phyloP scores from a whole-genome alignment of 2,329 filamentous ascomycete genomes.

The Madurella fahalii region DNA sequence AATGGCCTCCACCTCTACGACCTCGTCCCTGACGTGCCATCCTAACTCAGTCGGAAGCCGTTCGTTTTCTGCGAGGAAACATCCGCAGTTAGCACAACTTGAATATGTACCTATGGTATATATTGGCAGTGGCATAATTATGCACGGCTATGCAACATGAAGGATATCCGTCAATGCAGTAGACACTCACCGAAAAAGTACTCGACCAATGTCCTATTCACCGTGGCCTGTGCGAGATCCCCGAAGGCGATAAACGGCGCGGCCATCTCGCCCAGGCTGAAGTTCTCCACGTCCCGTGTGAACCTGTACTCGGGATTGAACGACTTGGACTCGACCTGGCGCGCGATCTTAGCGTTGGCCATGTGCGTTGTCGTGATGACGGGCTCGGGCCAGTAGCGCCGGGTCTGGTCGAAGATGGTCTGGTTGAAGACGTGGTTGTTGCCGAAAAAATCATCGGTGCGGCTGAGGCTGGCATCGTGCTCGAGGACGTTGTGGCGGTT shows the following conservation, averaged over 20 bases:
- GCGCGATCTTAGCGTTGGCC: too few species aligned
- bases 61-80: slow-evolving; percentile 8
- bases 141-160: too few species aligned
- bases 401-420: too few species aligned
- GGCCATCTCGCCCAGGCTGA: slow-evolving; percentile 12
- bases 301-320: slow-evolving; percentile 10
- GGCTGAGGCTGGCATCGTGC: slow-evolving; percentile 40
- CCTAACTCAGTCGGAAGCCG: slow-evolving; percentile 12
- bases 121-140: too few species aligned
- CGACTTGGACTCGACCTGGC: not conserved
- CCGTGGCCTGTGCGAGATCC: not conserved
- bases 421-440: too few species aligned
- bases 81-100: not conserved
- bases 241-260: slow-evolving; percentile 14
- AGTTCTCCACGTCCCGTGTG: not conserved
- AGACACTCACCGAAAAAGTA: slow-evolving; percentile 10
- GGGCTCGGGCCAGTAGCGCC: too few species aligned
- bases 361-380: too few species aligned
- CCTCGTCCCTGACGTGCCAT: slow-evolving; percentile 1
- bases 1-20: slow-evolving; percentile 1
- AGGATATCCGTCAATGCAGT: too few species aligned
- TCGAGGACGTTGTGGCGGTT: slow-evolving; percentile 38
- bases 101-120: too few species aligned
- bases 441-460: too few species aligned
- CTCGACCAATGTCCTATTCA: slow-evolving; percentile 7